Percentiles rank a stretch among this genome's conserved stretches.
These are phyloP conservation scores for Madurella fahalii DNA, from an alignment of 2,329 filamentous ascomycete genomes.

Conservation along the genomic window DNA sequence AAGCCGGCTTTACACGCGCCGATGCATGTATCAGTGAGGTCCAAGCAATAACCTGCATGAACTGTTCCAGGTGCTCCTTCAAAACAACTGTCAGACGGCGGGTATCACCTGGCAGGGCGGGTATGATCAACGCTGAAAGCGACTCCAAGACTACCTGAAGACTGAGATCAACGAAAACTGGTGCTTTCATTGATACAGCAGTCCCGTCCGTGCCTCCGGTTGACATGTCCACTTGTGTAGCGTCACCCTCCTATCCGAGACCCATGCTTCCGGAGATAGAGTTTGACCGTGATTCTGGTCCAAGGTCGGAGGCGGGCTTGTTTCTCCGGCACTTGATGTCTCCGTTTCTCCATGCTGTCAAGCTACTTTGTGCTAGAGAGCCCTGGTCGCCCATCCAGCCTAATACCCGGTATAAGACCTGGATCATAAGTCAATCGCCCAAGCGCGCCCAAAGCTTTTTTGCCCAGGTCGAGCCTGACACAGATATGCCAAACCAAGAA, in stretches of 20 bases:
- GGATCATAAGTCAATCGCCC: too few relatives aligned
- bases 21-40: not conserved
- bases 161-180: not conserved
- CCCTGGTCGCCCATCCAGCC: not conserved
- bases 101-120: not conserved
- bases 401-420: not conserved
- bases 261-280: not conserved
- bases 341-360: too few relatives aligned
- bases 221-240: too few relatives aligned
- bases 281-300: not conserved
- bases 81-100: not conserved
- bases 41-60: not conserved
- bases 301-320: not conserved
- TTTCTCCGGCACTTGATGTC: not conserved
- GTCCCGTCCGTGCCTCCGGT: too few relatives aligned
- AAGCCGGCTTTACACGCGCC: not conserved
- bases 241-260: too few relatives aligned
- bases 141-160: not conserved
- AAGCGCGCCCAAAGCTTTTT: too few relatives aligned
- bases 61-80: not conserved
- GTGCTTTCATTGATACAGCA: too few relatives aligned
- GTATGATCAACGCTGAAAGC: slow-evolving; percentile 5
- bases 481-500: too few relatives aligned
- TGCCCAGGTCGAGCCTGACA: too few relatives aligned
- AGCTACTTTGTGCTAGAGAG: not conserved